Evolutionary conservation across 108 stramenopile species (phyloP).

Genomic region (Tribonema minus): DNA sequence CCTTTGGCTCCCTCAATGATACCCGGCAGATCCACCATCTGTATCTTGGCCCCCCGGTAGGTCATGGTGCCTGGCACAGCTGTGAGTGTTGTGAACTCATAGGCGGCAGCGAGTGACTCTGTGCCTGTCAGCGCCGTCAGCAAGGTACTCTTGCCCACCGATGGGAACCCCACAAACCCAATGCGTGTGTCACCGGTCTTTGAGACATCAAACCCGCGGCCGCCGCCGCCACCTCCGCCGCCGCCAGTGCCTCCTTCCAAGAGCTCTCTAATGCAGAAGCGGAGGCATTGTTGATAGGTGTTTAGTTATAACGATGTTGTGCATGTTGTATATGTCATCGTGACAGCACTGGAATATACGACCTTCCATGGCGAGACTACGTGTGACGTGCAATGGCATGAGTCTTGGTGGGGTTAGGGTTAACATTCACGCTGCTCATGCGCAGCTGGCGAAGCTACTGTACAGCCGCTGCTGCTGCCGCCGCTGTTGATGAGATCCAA

Average conservation of each 20-base stretch:
- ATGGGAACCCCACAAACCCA: constrained; percentile 94
- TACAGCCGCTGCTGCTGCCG: no score
- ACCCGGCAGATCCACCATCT: constrained; percentile 94
- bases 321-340: no score
- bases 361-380: neutral
- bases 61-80: constrained; percentile 98
- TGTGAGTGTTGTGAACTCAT: constrained; percentile 97
- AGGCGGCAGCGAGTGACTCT: constrained; percentile 82
- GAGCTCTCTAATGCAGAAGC: constrained; percentile 10
- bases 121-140: constrained; percentile 91
- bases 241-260: constrained; percentile 11
- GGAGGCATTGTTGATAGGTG: neutral
- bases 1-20: neutral
- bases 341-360: no score
- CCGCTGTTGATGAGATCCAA: no score
- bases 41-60: constrained; percentile 95
- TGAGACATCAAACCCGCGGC: constrained; percentile 92
- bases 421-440: no score
- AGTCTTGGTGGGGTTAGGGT: no score
- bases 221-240: constrained; percentile 86
- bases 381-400: neutral
- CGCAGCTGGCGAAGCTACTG: no score
- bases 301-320: no score
- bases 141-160: constrained; percentile 93
- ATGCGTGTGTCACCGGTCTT: constrained; percentile 92